A percentile compares a stretch with the other conserved stretches of the same genome.
These are phyloP conservation scores for Phytophthora gonapodyides DNA, from an alignment of 352 stramenopile species.

Conservation along the genomic window DNA sequence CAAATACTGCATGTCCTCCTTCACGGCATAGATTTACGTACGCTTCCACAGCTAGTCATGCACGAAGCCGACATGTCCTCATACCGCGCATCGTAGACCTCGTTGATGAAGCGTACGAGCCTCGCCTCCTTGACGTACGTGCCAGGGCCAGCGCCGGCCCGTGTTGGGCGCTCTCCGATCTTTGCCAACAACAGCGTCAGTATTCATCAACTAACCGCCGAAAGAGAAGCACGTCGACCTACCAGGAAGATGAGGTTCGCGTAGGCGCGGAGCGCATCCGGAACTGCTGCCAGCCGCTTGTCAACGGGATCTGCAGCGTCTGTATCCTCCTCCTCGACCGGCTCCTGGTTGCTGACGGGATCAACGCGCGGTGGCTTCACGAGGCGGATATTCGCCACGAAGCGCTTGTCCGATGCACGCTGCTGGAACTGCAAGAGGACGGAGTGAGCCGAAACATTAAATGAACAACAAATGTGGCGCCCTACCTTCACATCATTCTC, in stretches of 20 bases:
- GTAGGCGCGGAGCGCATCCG: constrained; percentile 34
- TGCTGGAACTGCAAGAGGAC: constrained; percentile 50
- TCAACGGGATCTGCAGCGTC: constrained; percentile 12
- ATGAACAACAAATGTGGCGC: not conserved
- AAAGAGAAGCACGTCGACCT: not conserved
- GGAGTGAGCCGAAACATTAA: not conserved
- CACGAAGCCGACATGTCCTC: constrained; percentile 34
- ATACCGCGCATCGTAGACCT: constrained; percentile 70
- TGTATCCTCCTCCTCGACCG: constrained; percentile 7
- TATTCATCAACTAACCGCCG: not conserved
- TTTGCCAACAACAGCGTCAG: constrained; percentile 8
- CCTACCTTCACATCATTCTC: constrained; percentile 65
- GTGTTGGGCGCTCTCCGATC: constrained; percentile 23
- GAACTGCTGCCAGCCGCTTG: constrained; percentile 24
- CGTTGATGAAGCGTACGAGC: constrained; percentile 59
- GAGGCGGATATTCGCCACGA: constrained; percentile 62
- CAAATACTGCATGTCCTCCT: not conserved
- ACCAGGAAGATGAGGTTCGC: constrained; percentile 48
- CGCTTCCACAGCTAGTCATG: constrained; percentile 23
- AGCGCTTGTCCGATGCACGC: constrained; percentile 53
- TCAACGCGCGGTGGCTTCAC: constrained; percentile 1
- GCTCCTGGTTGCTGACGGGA: constrained; percentile 5
- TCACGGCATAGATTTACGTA: constrained; percentile 1
- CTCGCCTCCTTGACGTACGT: constrained; percentile 55
- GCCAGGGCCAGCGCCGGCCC: not conserved